phyloP scores from a whole-genome alignment of 73 alveolate genomes.

The Breviolum minutum region DNA sequence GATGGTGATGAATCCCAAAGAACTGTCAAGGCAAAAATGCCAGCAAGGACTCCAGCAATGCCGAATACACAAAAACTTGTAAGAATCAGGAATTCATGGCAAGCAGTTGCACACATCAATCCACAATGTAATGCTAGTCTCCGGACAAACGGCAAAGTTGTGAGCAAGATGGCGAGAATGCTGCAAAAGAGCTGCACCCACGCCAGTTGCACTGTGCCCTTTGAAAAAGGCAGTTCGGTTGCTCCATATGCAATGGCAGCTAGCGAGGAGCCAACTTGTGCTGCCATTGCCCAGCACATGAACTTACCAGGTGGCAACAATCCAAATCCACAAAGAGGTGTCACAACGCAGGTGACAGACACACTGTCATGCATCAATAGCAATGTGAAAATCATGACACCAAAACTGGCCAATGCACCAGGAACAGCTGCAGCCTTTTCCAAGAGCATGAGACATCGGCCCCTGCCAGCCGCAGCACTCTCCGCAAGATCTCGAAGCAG shows the following conservation, averaged over 20 bases:
- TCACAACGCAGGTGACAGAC: conserved; percentile 34
- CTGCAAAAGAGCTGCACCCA: conserved; percentile 92
- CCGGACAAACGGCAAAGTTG: conserved; percentile 75
- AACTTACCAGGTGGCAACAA: conserved; percentile 44
- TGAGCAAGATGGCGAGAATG: conserved; percentile 28
- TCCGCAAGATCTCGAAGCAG: conserved; percentile 44
- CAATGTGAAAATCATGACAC: conserved; percentile 57
- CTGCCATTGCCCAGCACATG: conserved; percentile 65
- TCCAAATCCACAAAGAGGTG: conserved; percentile 64
- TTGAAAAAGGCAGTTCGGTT: conserved; percentile 61
- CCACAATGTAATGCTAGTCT: conserved; percentile 47
- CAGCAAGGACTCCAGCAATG: conserved; percentile 26
- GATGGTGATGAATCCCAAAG: conserved; percentile 79
- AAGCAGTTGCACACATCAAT: conserved; percentile 76
- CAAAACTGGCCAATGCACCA: conserved; percentile 47
- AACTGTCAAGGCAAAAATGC: conserved; percentile 56
- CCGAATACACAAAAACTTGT: background rate
- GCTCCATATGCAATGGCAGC: conserved; percentile 60
- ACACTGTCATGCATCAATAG: conserved; percentile 80
- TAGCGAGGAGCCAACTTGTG: conserved; percentile 27
- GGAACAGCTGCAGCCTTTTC: conserved; percentile 73
- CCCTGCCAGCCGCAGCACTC: background rate
- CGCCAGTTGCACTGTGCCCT: conserved; percentile 56
- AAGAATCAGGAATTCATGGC: conserved; percentile 32
- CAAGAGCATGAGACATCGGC: background rate